Evolutionary conservation across 129 eudicot species (phyloP).

Genomic region (Lonicera japonica): DNA sequence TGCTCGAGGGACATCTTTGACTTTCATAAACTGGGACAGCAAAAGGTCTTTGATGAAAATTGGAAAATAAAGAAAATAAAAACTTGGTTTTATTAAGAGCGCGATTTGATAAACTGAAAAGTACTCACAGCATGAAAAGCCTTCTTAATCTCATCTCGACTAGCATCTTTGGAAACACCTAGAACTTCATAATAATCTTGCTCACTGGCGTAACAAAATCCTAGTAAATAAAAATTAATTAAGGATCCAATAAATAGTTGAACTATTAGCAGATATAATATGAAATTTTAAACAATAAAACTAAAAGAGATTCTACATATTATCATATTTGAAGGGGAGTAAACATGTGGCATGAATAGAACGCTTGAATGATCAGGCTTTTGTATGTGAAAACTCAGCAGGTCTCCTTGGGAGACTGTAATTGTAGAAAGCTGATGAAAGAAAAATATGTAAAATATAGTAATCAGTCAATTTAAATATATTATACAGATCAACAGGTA

Average conservation of each 20-base stretch:
- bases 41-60: too few relatives aligned
- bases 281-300: background rate
- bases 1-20: too few relatives aligned
- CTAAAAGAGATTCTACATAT: background rate
- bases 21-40: too few relatives aligned
- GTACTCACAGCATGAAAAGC: conserved; percentile 76
- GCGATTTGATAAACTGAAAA: too few relatives aligned
- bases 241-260: background rate
- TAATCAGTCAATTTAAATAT: background rate
- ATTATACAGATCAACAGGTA: background rate
- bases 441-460: conserved; percentile 5
- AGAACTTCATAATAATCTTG: conserved; percentile 67
- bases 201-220: conserved; percentile 26
- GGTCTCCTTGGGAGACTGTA: conserved; percentile 23
- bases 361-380: conserved; percentile 34
- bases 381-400: conserved; percentile 27
- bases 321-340: conserved; percentile 1
- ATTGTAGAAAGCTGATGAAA: conserved; percentile 31
- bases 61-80: too few relatives aligned
- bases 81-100: too few relatives aligned
- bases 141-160: conserved; percentile 75
- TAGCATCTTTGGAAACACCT: conserved; percentile 69
- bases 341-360: conserved; percentile 78
- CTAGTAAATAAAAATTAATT: conserved; percentile 27
- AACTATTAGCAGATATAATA: background rate